Base-by-base conservation (phyloP, 1,284 basidiomycete species). In the Tausonia pullulans region DNA sequence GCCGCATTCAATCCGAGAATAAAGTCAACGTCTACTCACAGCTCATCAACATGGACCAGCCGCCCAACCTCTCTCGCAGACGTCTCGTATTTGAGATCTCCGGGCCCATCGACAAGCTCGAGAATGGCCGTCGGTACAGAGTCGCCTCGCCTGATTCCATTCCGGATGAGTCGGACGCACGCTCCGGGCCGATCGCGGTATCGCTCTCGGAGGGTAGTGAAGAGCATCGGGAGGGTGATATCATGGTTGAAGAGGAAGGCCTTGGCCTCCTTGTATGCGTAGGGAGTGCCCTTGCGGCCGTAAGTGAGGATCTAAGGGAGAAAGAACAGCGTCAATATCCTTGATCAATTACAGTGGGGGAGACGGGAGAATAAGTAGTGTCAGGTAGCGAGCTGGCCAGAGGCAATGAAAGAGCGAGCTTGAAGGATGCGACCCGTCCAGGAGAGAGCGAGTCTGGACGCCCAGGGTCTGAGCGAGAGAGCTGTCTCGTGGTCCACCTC, bases 151-250 rank as follows among this genome's bases (percentile, higher is more conserved):
- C 95, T 84, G 74, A 87, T 84, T 51, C 95, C 96, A 69, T 86
- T 89, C 73, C 87, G 90, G 74, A 92, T 87, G 68, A 98, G 87
- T 41, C 96, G 85, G 6, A 96, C 98, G 79, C 98, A 99, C 6
- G 96, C 96, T 9, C 96, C 96, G 4, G 87, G 86, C 5, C 96
- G 83, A 27, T 81, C 74, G 1, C 83, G 81, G 76, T 98, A 99
- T 55, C 96, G 87, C 69, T 84, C 74, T 0, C 91, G 85, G 63
- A 97, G 85, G 5, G 84, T 83, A 9, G 80, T 81, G 74, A 97
- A 93, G 39, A 97, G 79, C 6, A 68, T 65, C 49, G 61, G 62
- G 27, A 60, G 58, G 72, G 78, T 68, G 68, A 69, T 65, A 55
- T 66, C 61, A 59, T 70, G 64, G 70, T 75, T 71, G 71, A 71